These are phyloP conservation scores for Thraustochytrium sp. DNA, from an alignment of 352 stramenopile genomes.

Conservation along the genomic window DNA sequence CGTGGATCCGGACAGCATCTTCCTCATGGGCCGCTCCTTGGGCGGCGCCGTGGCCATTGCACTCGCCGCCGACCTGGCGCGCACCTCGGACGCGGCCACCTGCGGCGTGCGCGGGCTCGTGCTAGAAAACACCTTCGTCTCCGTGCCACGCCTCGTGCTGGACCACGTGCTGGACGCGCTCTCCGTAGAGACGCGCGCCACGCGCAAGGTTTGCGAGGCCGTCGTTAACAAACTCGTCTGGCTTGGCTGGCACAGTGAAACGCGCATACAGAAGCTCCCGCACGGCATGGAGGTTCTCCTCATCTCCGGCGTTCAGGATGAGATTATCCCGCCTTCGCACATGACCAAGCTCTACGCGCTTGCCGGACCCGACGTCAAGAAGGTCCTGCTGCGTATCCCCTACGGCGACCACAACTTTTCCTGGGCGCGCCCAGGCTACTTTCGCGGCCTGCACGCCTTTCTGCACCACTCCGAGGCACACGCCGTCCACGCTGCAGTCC, in stretches of 20 bases:
- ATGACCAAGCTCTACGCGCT: conserved; percentile 4
- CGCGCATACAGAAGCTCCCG: background rate
- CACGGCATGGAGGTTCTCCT: background rate
- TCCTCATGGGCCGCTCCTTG: conserved; percentile 53
- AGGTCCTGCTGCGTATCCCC: background rate
- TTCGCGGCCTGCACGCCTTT: background rate
- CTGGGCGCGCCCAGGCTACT: background rate
- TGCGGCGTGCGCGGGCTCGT: background rate
- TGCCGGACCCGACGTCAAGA: background rate
- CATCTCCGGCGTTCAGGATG: conserved; percentile 1
- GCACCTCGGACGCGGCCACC: background rate
- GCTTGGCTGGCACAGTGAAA: background rate
- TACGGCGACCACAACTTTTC: conserved; percentile 35
- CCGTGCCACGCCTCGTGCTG: background rate
- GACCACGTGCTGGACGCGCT: background rate
- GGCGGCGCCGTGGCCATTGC: conserved; percentile 28
- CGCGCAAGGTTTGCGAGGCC: background rate
- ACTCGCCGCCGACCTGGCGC: background rate
- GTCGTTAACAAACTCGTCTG: background rate
- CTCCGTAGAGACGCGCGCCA: background rate
- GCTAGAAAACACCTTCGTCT: conserved; percentile 38
- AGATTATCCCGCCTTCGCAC: conserved; percentile 18
- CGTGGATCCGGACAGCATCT: conserved; percentile 50
- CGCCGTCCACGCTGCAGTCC: too few species aligned
- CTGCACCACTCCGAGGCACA: too few species aligned